phyloP scores from a whole-genome alignment of 2,329 filamentous ascomycete species.

The Aureobasidium sp. region DNA sequence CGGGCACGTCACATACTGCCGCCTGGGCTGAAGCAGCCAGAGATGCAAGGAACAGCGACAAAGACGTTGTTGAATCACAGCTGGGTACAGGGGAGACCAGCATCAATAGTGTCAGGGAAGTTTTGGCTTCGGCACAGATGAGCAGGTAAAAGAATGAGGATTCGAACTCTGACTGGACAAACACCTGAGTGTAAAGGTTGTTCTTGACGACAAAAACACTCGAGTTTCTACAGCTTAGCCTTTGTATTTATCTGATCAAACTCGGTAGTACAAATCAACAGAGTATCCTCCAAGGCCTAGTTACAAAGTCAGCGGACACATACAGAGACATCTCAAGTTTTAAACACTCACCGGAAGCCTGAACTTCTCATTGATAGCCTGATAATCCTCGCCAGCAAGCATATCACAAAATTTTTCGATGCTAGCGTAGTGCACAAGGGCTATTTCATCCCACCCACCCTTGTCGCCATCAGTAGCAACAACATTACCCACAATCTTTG shows the following conservation, averaged over 20 bases:
- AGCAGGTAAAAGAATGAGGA: not conserved
- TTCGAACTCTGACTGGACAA: not conserved
- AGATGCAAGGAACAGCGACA: not conserved
- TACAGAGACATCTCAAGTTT: too few species aligned
- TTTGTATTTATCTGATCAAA: conserved; percentile 15
- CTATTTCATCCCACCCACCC: conserved; percentile 54
- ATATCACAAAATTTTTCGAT: conserved; percentile 57
- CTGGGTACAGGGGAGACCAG: not conserved
- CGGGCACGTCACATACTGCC: conserved; percentile 5
- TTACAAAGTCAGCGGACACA: not conserved
- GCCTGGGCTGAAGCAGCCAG: conserved; percentile 5
- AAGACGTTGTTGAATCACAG: not conserved
- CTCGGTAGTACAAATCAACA: conserved; percentile 32
- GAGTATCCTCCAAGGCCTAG: conserved; percentile 27
- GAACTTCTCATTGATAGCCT: conserved; percentile 49
- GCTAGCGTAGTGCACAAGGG: conserved; percentile 58
- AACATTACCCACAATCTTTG: conserved; percentile 57
- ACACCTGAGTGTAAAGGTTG: not conserved
- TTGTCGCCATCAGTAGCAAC: conserved; percentile 24
- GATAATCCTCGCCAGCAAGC: conserved; percentile 52
- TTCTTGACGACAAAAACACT: not conserved
- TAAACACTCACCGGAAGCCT: conserved; percentile 38
- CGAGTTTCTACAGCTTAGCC: not conserved
- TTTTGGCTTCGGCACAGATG: not conserved
- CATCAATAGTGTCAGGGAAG: not conserved